Evolutionary conservation across 108 stramenopile species (phyloP).

Genomic region (Fragilaria radians): DNA sequence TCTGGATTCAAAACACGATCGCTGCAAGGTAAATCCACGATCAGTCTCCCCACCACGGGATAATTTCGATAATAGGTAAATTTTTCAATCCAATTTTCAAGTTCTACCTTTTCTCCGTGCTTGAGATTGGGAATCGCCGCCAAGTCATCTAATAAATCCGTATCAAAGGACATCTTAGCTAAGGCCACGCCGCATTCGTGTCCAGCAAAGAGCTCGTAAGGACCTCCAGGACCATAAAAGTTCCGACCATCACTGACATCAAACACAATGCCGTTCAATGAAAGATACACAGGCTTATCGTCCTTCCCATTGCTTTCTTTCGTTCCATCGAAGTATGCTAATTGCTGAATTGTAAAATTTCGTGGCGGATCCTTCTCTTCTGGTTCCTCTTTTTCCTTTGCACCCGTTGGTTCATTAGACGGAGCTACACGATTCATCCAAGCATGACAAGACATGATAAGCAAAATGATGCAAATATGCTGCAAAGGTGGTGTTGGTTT

Average conservation of each 20-base stretch:
- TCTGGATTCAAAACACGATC: conserved; percentile 60
- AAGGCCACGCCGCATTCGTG: conserved; percentile 90
- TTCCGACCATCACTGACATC: conserved; percentile 86
- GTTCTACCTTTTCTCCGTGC: conserved; percentile 65
- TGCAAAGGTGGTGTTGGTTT: no score
- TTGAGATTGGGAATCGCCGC: conserved; percentile 65
- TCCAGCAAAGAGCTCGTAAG: conserved; percentile 93
- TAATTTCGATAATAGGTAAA: conserved; percentile 88
- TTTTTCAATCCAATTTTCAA: conserved; percentile 91
- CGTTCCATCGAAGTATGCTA: conserved; percentile 70
- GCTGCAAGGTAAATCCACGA: conserved; percentile 52
- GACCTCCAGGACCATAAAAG: conserved; percentile 91
- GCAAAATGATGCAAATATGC: conserved; percentile 28
- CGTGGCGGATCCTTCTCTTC: conserved; percentile 65
- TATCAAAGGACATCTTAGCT: conserved; percentile 92
- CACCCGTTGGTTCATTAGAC: neutral
- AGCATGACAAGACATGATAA: conserved; percentile 25
- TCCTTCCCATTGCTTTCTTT: conserved; percentile 59
- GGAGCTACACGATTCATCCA: conserved; percentile 16
- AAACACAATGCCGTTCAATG: conserved; percentile 85
- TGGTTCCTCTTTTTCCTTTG: conserved; percentile 23
- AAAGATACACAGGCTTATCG: conserved; percentile 85
- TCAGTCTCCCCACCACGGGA: conserved; percentile 83
- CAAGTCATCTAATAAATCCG: conserved; percentile 71
- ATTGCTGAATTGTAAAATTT: conserved; percentile 79